Evolutionary conservation across 306 rosid genomes (phyloP).

Genomic region (Comarum palustre): DNA sequence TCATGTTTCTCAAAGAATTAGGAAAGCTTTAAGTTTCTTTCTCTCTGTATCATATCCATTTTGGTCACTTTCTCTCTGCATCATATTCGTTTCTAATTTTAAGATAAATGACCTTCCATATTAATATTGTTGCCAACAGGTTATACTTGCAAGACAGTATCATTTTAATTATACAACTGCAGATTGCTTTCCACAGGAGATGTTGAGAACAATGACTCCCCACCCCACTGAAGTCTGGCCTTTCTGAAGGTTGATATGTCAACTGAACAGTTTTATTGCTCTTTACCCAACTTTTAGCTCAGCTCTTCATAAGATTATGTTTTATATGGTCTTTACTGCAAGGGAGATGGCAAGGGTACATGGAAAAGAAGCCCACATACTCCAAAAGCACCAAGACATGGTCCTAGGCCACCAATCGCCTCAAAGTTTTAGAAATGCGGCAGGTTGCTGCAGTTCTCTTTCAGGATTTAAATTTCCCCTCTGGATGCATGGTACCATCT

Average conservation of each 20-base stretch:
- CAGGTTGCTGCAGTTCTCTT: slow-evolving; percentile 95
- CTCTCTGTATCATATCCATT: not conserved
- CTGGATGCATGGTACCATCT: slow-evolving; percentile 74
- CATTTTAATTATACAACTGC: slow-evolving; percentile 91
- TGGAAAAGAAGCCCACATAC: slow-evolving; percentile 64
- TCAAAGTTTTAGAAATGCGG: slow-evolving; percentile 74
- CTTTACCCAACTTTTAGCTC: not conserved
- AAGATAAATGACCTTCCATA: slow-evolving; percentile 12
- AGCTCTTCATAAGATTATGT: not conserved
- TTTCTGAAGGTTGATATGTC: slow-evolving; percentile 46
- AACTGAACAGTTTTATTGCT: not conserved
- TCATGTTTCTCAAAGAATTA: slow-evolving; percentile 75
- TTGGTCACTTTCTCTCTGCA: slow-evolving; percentile 3
- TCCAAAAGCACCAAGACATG: slow-evolving; percentile 94
- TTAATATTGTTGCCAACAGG: slow-evolving; percentile 38
- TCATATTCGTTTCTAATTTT: not conserved
- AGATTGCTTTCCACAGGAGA: slow-evolving; percentile 80
- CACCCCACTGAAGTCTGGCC: slow-evolving; percentile 83
- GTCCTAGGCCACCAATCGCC: slow-evolving; percentile 88
- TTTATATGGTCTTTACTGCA: slow-evolving; percentile 40
- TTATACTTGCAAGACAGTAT: slow-evolving; percentile 70
- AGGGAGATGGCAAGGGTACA: slow-evolving; percentile 58
- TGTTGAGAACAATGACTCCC: slow-evolving; percentile 68
- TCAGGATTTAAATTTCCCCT: slow-evolving; percentile 65
- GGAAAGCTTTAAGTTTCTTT: slow-evolving; percentile 73